Percentiles rank a stretch among this genome's conserved stretches.
Evolutionary conservation across 805 yeast genomes (phyloP).

Genomic region (Ogataea dorogensis): DNA sequence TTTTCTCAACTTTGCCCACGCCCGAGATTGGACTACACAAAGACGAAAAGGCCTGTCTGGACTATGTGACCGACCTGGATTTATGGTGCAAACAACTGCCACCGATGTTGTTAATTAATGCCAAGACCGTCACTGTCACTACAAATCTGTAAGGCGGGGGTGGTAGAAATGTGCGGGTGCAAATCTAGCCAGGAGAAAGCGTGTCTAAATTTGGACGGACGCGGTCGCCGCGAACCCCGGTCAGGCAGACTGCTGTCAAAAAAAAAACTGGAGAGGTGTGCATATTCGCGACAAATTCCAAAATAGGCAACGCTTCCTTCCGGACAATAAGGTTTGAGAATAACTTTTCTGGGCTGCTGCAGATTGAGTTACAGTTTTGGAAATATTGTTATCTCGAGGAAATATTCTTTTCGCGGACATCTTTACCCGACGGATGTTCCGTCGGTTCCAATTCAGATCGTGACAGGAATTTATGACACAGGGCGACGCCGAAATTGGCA

Average conservation of each 20-base stretch:
- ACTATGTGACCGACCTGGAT: constrained; percentile 73
- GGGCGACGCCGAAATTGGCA: no score
- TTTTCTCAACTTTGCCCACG: constrained; percentile 87
- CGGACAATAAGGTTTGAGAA: no score
- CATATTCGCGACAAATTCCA: not conserved
- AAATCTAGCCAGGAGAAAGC: no score
- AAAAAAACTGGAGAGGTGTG: no score
- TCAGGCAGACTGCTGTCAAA: not conserved
- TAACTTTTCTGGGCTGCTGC: not conserved
- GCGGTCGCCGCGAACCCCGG: constrained; percentile 1
- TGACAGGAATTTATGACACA: not conserved
- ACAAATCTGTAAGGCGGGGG: constrained; percentile 62
- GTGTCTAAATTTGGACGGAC: no score
- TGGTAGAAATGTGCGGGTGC: no score
- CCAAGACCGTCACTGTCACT: constrained; percentile 94
- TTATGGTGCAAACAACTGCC: constrained; percentile 82
- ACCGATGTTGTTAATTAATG: constrained; percentile 77
- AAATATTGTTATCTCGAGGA: constrained; percentile 1
- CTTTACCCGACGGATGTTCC: not conserved
- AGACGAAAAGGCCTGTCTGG: constrained; percentile 63
- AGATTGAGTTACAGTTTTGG: no score
- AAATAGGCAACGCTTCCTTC: not conserved
- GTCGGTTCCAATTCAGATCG: not conserved
- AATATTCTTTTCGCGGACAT: not conserved
- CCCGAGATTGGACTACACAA: constrained; percentile 82